A percentile compares a stretch with the other conserved stretches of the same genome.
Conservation (phyloP, 352 stramenopile species). For the Peronospora tabacina region DNA sequence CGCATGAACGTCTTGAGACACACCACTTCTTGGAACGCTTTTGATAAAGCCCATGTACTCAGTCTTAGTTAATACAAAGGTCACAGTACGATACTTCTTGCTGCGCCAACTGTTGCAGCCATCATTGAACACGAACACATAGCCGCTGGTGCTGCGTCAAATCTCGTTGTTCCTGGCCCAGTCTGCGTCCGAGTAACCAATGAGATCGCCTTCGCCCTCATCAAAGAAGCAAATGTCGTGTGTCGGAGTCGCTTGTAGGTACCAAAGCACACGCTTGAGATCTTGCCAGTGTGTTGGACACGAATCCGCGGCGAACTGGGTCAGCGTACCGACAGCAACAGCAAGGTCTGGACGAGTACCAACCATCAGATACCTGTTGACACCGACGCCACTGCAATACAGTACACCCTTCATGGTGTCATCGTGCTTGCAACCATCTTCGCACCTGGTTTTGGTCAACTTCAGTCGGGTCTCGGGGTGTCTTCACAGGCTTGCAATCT, state of each 20-base stretch:
- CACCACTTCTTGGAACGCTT: background rate
- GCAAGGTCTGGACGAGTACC: no score
- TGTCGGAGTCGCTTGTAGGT: no score
- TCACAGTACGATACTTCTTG: background rate
- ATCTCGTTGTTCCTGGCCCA: no score
- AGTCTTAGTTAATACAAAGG: background rate
- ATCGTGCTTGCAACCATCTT: background rate
- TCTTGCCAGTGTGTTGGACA: background rate
- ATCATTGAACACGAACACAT: background rate
- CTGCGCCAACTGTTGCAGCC: background rate
- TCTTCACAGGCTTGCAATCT: background rate
- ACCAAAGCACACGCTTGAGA: no score
- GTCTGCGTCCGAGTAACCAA: background rate
- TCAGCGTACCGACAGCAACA: background rate
- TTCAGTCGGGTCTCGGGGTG: background rate
- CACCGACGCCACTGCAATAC: no score
- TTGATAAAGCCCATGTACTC: background rate
- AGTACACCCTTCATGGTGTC: no score
- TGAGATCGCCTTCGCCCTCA: no score
- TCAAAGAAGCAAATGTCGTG: no score
- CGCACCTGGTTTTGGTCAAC: background rate
- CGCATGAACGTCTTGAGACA: no score
- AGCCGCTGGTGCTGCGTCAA: background rate
- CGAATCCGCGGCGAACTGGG: background rate
- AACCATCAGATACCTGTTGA: no score